Evolutionary conservation across 768 basidiomycete genomes (phyloP), one percentile per base, ranked within the genome.

Genomic region (Lactarius akahatsu): DNA sequence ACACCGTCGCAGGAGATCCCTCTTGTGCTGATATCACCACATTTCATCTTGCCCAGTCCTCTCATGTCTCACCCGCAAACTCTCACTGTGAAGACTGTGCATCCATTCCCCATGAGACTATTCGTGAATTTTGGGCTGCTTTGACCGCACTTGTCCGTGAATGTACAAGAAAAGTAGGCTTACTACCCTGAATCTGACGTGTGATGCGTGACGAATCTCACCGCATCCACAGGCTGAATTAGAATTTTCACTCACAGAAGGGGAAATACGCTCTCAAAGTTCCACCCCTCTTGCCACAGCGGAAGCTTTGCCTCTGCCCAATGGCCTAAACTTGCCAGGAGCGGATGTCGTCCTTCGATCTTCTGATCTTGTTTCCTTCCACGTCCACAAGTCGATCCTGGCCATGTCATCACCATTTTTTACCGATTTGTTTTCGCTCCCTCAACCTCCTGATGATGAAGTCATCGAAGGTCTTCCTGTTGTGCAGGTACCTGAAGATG

Each of bases 321-420:
- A 26, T 20, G 16, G 36, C 16, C 26, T 23, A 18, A 38, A n/a
- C 16, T 0, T 26, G 38, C 4, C 2, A 50, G 47, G 47, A 23
- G 23, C 32, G 28, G 52, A 40, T 16, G 28, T 43, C 26, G 20
- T 54, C 28, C 8, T 56, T 20, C 55, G 16, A 18, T 56, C 55
- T 0, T 16, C 55, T 18, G 55, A 56, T 30, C 16, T 9, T 41
- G 16, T 18, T 18, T n/a, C 32, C 30, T 60, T 34, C 13, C 23
- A 10, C 20, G 54, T 59, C 13, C 30, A 58, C 34, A 64, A 64
- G 26, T 13, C 34, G 4, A 40, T 55, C 36, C 41, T 64, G 10
- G 20, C 28, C 20, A 40, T 30, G 10, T 32, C 58, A 3, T 64
- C 63, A 23, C 43, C 58, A 16, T 57, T 64, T n/a, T 64, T 64